A percentile compares a stretch with the other conserved stretches of the same genome.
phyloP scores from a whole-genome alignment of 139 green algal genomes.

The Gonium pectorale region DNA sequence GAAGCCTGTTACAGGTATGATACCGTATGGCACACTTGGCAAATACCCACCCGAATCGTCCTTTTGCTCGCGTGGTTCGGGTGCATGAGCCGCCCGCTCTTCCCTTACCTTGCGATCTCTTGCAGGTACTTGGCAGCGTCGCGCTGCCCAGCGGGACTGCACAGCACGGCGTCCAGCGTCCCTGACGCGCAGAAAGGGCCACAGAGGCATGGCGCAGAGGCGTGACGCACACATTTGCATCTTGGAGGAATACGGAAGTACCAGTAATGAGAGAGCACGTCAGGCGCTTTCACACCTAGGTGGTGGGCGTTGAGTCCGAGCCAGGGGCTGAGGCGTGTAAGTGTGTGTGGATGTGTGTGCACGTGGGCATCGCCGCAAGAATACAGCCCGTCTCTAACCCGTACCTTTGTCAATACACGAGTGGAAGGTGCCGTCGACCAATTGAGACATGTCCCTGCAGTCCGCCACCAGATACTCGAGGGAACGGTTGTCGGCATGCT shows the following conservation, averaged over 20 bases:
- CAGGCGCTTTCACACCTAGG: too few species aligned
- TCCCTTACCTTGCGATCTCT: constrained; percentile 30
- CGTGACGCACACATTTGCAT: background rate
- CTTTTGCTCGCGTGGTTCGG: background rate
- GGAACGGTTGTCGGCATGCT: background rate
- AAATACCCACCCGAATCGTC: too few species aligned
- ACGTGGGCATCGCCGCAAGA: background rate
- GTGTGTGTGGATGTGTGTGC: too few species aligned
- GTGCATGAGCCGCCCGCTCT: background rate
- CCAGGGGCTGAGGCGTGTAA: too few species aligned
- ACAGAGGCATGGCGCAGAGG: constrained; percentile 34
- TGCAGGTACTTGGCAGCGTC: constrained; percentile 44
- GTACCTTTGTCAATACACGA: constrained; percentile 25
- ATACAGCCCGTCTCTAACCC: too few species aligned
- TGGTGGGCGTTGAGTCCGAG: too few species aligned
- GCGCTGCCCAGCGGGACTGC: constrained; percentile 36
- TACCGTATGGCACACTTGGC: too few species aligned
- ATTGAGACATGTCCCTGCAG: constrained; percentile 49
- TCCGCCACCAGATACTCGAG: constrained; percentile 51
- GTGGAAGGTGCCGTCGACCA: background rate
- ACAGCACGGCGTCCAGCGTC: constrained; percentile 57
- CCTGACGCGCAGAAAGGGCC: too few species aligned
- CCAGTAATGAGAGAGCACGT: too few species aligned
- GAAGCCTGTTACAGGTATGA: background rate
- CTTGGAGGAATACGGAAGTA: too few species aligned